Base-by-base conservation (phyloP, 345 rosid genomes). In the Nephelium lappaceum region DNA sequence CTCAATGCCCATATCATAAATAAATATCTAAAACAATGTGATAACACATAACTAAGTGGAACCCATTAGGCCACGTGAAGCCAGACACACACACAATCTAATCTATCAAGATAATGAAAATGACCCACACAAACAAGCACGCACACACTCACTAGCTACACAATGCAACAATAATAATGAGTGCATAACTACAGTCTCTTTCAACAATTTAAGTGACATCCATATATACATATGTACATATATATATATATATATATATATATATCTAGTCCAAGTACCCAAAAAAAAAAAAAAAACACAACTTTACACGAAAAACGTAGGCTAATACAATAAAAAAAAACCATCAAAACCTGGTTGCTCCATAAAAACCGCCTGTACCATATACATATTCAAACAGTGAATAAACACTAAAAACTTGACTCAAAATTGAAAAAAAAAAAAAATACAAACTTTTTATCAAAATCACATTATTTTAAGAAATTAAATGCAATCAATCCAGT, bases 31-130 rank as follows among this genome's bases (percentile, higher is more conserved):
- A 66, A 8, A n/a, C 10, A 53, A 67, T 67, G 38, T 49, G 47
- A 75, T 31, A 76, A 2, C 53, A 23, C 39, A 36, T 55, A 38
- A 79, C 67, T 39, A 42, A 68, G 75, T n/a, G 70, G 64, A 74
- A 74, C 70, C 78, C 75, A 68, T 68, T 38, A 66, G 55, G 5
- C 65, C 65, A 75, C 24, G 65, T 80, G 75, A 80, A 69, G 31
- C n/a, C 39, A 9, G 70, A 43, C 43, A 31, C 57, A 5, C 38
- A 73, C 43, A 31, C 36, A 31, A 31, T 31, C 36, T 31, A n/a
- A 42, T 38, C 57, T 43, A 68, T 42, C 41, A 79, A 73, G 78
- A 73, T 72, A 73, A 41, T 18, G 60, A 67, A 51, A 55, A 42
- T 53, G 77, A 66, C 27, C 61, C 69, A 55, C 51, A 15, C 49